Evolutionary conservation across 768 basidiomycete genomes (phyloP), one percentile per base, ranked within the genome.

Genomic region (Cytidiella melzeri): DNA sequence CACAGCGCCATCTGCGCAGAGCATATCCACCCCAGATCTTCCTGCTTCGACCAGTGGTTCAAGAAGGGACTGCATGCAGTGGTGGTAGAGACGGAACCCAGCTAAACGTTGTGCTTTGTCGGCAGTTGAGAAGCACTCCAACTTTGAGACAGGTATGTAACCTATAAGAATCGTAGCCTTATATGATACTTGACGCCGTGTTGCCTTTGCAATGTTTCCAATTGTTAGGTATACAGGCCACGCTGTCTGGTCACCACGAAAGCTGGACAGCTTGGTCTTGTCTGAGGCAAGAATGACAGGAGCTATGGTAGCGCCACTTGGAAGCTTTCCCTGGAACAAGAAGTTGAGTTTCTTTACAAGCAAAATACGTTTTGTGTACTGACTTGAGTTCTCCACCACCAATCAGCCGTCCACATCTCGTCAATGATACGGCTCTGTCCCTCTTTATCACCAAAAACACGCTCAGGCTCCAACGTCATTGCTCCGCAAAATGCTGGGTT

Each of bases 161-260:
- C 55, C 62, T 20, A 68, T 2, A 0, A 67, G 54, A 0, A 65
- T 27, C 3, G 51, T 53, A 0, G 58, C 62, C 9, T 45, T 49
- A 10, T 28, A 12, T 1, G 52, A 57, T 0, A 58, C 53, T 40
- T 61, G 28, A 7, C 55, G 50, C 10, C 60, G 55, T 12, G 61
- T 46, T 4, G 25, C 46, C 42, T 61, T 64, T 6, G 45, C 26
- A 10, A 63, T 56, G 36, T 61, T 63, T 6, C 62, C 64, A 21
- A 67, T 56, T 0, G 63, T 59, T 1, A 67, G 18, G 44, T 68
- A 68, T 1, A 69, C 56, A 1, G 67, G 66, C 42, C 59, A 64
- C 15, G 62, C 62, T 3, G 39, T 27, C 18, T 60, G 44, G n/a
- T 59, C 41, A 2, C 61, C 61, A 6, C 47, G 45, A 51, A 61